Conservation (phyloP, 2,329 filamentous ascomycete species). For the Monosporascus sp. region DNA sequence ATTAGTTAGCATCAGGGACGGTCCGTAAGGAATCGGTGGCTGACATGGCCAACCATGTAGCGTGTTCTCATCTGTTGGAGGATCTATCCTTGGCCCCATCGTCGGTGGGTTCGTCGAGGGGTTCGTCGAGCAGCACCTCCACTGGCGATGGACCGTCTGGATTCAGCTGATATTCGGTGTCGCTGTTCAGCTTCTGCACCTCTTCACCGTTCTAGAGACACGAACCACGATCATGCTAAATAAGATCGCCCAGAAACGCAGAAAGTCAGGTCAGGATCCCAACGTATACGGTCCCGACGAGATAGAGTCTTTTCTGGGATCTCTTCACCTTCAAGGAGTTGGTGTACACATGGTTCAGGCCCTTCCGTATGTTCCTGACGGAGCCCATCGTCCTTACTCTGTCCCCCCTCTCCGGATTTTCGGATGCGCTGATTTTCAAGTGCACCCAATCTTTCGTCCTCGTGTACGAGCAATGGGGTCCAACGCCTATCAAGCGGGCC, state of each 20-base stretch:
- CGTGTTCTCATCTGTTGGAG: constrained; percentile 74
- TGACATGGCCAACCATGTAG: constrained; percentile 13
- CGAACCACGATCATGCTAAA: constrained; percentile 74
- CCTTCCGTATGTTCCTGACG: constrained; percentile 59
- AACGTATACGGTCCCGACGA: constrained; percentile 72
- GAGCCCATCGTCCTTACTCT: constrained; percentile 60
- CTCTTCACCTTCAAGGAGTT: constrained; percentile 36
- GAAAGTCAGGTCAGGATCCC: constrained; percentile 52
- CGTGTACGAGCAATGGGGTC: constrained; percentile 57
- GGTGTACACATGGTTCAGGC: constrained; percentile 50
- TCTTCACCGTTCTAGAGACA: constrained; percentile 71
- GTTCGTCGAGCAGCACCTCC: constrained; percentile 61
- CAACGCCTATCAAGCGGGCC: constrained; percentile 30
- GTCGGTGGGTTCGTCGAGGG: constrained; percentile 76
- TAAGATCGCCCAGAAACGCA: constrained; percentile 68
- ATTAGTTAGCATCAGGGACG: no score
- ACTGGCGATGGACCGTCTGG: constrained; percentile 71
- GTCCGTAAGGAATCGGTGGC: background rate
- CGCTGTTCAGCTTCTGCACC: constrained; percentile 62
- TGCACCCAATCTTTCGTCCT: constrained; percentile 58
- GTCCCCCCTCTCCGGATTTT: constrained; percentile 58
- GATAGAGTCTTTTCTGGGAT: constrained; percentile 41
- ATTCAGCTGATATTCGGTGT: constrained; percentile 76
- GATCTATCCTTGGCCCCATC: constrained; percentile 70
- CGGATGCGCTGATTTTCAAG: constrained; percentile 62